phyloP scores from a whole-genome alignment of 495 filamentous ascomycete species.

The Thozetella sp. region DNA sequence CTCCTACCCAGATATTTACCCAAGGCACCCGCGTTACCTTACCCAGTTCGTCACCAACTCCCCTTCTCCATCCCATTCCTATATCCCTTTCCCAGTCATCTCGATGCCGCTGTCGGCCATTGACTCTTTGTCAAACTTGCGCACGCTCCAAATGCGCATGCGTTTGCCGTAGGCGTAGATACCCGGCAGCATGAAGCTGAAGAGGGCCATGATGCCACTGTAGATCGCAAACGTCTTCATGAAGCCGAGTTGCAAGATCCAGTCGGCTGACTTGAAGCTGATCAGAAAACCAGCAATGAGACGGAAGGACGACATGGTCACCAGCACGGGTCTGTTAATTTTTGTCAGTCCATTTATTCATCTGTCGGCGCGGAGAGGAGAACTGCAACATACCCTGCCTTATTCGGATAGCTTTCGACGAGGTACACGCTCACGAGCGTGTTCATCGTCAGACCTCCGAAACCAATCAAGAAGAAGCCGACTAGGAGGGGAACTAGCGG shows the following conservation, averaged over 20 bases:
- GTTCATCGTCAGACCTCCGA: constrained; percentile 11
- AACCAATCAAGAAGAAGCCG: constrained; percentile 8
- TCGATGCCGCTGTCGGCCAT: background rate
- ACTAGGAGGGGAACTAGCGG: constrained; percentile 12
- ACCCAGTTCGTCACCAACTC: too few relatives aligned
- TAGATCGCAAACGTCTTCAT: constrained; percentile 17
- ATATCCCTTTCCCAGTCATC: too few relatives aligned
- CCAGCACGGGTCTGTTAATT: constrained; percentile 13
- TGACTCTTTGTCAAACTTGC: background rate
- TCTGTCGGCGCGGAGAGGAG: background rate
- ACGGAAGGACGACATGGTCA: constrained; percentile 19
- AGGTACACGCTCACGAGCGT: constrained; percentile 17
- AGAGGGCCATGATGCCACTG: constrained; percentile 14
- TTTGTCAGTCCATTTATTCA: background rate
- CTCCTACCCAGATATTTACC: too few relatives aligned
- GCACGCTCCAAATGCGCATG: constrained; percentile 10
- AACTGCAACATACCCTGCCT: constrained; percentile 14
- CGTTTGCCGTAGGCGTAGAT: constrained; percentile 16
- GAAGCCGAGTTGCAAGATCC: constrained; percentile 14
- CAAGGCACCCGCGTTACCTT: too few relatives aligned
- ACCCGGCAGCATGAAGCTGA: constrained; percentile 13
- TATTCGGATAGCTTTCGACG: constrained; percentile 20
- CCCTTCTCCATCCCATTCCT: too few relatives aligned
- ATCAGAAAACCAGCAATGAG: constrained; percentile 18
- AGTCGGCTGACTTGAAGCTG: constrained; percentile 10